phyloP scores from a whole-genome alignment of 2,329 filamentous ascomycete genomes.

The Didymella lethalis region DNA sequence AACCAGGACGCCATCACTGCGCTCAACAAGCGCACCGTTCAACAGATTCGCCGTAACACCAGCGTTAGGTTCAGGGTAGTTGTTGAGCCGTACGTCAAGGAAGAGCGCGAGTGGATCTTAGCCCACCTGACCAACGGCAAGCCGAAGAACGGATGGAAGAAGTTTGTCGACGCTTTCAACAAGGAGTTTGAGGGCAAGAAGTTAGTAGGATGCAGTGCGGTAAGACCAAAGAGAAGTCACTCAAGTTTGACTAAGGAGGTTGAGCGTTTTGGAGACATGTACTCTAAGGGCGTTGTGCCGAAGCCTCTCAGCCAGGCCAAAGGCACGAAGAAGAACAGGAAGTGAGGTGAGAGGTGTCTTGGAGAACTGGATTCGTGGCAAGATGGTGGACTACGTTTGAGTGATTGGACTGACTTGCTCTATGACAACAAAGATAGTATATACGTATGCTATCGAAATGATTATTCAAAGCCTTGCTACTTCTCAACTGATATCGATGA shows the following conservation, averaged over 20 bases:
- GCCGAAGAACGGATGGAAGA: constrained; percentile 34
- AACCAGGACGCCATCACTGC: constrained; percentile 36
- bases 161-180: constrained; percentile 40
- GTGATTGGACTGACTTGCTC: constrained; percentile 4
- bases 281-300: constrained; percentile 33
- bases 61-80: constrained; percentile 34
- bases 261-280: constrained; percentile 38
- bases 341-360: neutral
- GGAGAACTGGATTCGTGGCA: neutral
- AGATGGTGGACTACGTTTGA: neutral
- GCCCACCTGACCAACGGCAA: constrained; percentile 31
- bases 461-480: too few relatives aligned
- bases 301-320: neutral
- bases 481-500: too few relatives aligned
- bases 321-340: neutral
- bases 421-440: neutral
- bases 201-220: constrained; percentile 9
- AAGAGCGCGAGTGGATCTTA: constrained; percentile 38
- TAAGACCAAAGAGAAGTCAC: constrained; percentile 30
- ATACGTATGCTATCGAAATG: neutral
- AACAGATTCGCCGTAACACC: constrained; percentile 45
- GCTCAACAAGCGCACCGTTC: constrained; percentile 43
- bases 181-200: constrained; percentile 29
- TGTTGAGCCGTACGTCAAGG: constrained; percentile 31
- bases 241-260: constrained; percentile 41